Percentiles rank a stretch among this genome's conserved stretches.
phyloP scores from a whole-genome alignment of 805 yeast species.

The Henningerozyma blattae region DNA sequence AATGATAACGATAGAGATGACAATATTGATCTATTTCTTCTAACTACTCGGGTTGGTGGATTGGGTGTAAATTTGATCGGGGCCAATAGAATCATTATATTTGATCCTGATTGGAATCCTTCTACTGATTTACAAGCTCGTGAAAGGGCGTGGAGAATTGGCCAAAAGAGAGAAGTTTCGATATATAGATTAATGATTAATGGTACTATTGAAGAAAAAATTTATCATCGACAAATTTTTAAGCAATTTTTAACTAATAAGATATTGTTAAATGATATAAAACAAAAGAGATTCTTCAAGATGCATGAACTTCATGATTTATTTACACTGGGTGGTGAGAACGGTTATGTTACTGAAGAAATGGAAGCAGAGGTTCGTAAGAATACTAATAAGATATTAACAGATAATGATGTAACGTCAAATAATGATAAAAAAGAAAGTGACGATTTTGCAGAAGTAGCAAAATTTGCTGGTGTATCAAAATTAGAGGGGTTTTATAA shows the following conservation, averaged over 20 bases:
- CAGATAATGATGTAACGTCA: no score
- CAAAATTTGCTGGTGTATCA: conserved; percentile 59
- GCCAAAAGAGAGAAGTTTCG: conserved; percentile 85
- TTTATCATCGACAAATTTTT: conserved; percentile 92
- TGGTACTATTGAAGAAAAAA: conserved; percentile 93
- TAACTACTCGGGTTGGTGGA: conserved; percentile 95
- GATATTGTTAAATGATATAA: conserved; percentile 89
- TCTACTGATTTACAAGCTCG: conserved; percentile 95
- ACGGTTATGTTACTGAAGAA: conserved; percentile 28
- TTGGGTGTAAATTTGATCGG: conserved; percentile 90
- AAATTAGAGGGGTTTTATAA: conserved; percentile 53
- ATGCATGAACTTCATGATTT: conserved; percentile 84
- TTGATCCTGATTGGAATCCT: conserved; percentile 98
- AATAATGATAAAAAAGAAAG: conserved; percentile 28
- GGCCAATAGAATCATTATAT: conserved; percentile 87
- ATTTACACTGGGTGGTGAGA: conserved; percentile 66
- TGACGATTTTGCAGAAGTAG: conserved; percentile 60
- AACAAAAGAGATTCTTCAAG: conserved; percentile 85
- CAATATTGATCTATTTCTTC: conserved; percentile 51
- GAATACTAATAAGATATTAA: conserved; percentile 34
- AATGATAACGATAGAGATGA: conserved; percentile 32
- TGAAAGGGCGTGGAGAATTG: conserved; percentile 94
- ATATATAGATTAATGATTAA: conserved; percentile 88
- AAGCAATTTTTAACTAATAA: conserved; percentile 89
- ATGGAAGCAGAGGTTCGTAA: conserved; percentile 46